These are phyloP conservation scores for Boletus rubescentipes DNA, from an alignment of 768 basidiomycete species.

Conservation along the genomic window DNA sequence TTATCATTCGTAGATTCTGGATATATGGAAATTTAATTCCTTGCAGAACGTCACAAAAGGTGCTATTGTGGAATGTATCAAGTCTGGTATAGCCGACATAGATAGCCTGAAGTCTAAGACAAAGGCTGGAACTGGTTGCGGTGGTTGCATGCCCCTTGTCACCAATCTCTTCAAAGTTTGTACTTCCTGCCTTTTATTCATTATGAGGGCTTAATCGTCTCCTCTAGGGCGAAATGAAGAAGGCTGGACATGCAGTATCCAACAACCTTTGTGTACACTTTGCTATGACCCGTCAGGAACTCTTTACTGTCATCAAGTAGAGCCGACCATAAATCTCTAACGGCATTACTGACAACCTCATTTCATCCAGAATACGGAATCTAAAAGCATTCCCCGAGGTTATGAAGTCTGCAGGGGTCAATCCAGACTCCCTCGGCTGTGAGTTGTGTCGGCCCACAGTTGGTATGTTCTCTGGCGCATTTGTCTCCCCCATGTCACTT, in stretches of 20 bases:
- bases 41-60: conserved; percentile 63
- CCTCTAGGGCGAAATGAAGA: conserved; percentile 62
- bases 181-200: background rate
- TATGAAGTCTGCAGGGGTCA: conserved; percentile 48
- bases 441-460: conserved; percentile 74
- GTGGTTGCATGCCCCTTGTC: conserved; percentile 65
- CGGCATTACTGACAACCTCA: background rate
- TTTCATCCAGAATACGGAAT: conserved; percentile 47
- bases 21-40: background rate
- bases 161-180: conserved; percentile 41
- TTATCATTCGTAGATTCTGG: background rate
- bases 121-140: conserved; percentile 71
- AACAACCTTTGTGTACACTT: conserved; percentile 70
- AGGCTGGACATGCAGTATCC: conserved; percentile 55
- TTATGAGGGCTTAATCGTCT: background rate
- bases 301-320: conserved; percentile 60
- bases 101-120: conserved; percentile 60
- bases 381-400: conserved; percentile 55
- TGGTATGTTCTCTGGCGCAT: conserved; percentile 31
- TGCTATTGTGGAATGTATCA: conserved; percentile 48
- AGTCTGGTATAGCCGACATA: conserved; percentile 48
- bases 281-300: conserved; percentile 58
- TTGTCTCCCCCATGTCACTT: background rate
- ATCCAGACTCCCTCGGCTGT: conserved; percentile 56
- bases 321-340: background rate